These are phyloP conservation scores for Fusarium sp. DNA, from an alignment of 2,329 filamentous ascomycete species.

Conservation along the genomic window DNA sequence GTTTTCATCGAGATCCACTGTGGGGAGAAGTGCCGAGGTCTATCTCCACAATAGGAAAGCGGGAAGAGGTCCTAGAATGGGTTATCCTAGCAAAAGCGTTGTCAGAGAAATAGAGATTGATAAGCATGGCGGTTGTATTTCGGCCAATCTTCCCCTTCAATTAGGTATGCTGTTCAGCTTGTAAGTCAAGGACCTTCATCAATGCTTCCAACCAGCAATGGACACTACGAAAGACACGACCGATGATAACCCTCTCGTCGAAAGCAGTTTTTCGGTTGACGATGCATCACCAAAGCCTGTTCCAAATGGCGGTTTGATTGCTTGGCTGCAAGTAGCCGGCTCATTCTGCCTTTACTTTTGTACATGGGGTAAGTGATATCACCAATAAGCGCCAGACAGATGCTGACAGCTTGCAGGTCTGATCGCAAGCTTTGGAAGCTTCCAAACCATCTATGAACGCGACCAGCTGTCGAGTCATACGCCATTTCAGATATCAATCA, in stretches of 20 bases:
- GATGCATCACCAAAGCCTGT: neutral
- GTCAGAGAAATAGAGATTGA: neutral
- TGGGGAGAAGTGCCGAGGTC: neutral
- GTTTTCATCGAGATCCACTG: neutral
- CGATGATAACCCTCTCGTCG: neutral
- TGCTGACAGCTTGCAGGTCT: too few species aligned
- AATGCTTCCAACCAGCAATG: neutral
- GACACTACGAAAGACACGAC: neutral
- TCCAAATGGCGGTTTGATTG: slow-evolving; percentile 28
- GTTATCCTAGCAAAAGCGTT: neutral
- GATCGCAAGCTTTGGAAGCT: slow-evolving; percentile 37
- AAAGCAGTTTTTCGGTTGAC: neutral
- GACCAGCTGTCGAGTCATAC: neutral
- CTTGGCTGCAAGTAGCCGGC: slow-evolving; percentile 38
- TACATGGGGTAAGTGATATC: slow-evolving; percentile 32
- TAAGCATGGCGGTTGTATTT: neutral
- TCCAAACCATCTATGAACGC: slow-evolving; percentile 41
- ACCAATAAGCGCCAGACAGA: too few species aligned
- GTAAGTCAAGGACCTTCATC: neutral
- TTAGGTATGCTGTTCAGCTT: neutral
- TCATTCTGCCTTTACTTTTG: slow-evolving; percentile 39
- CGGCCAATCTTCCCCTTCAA: neutral
- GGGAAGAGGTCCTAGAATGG: neutral
- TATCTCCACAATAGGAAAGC: neutral
- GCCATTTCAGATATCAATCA: slow-evolving; percentile 36